These are phyloP conservation scores for Casuarina equisetifolia DNA, from an alignment of 306 rosid genomes.

Conservation along the genomic window DNA sequence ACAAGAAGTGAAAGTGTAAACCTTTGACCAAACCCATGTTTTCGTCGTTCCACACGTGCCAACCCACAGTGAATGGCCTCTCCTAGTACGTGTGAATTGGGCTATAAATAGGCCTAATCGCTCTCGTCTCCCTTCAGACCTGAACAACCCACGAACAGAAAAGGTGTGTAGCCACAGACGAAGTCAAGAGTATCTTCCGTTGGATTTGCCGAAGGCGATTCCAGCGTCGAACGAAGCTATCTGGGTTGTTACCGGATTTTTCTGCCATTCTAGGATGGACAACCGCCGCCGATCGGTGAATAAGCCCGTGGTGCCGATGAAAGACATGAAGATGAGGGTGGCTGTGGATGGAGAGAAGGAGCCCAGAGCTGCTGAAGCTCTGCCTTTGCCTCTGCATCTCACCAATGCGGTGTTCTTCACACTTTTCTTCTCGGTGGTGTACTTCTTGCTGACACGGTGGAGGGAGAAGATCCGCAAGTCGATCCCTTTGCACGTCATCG, in stretches of 20 bases:
- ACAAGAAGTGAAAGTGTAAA: neutral
- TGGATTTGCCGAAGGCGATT: slow-evolving; percentile 28
- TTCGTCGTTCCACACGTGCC: neutral
- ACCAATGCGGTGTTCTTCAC: slow-evolving; percentile 66
- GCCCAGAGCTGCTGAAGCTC: slow-evolving; percentile 35
- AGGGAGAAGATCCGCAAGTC: slow-evolving; percentile 84
- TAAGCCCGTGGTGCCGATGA: slow-evolving; percentile 23
- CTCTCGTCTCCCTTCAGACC: slow-evolving; percentile 17
- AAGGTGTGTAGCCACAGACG: too few relatives aligned
- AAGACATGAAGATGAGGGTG: slow-evolving; percentile 16
- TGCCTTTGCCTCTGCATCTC: slow-evolving; percentile 48
- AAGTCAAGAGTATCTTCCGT: slow-evolving; percentile 8
- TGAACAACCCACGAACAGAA: too few relatives aligned
- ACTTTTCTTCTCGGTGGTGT: slow-evolving; percentile 77
- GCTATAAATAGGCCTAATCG: neutral
- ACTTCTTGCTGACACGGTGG: slow-evolving; percentile 79
- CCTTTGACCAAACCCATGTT: too few relatives aligned
- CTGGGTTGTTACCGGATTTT: neutral
- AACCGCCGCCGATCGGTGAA: slow-evolving; percentile 49
- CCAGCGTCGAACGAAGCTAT: neutral
- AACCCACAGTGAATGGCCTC: too few relatives aligned
- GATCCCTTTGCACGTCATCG: slow-evolving; percentile 72
- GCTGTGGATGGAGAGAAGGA: slow-evolving; percentile 18
- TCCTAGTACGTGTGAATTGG: neutral
- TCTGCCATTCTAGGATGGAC: slow-evolving; percentile 41